These are phyloP conservation scores for Metschnikowia gelsemii DNA, from an alignment of 805 yeast genomes.

Conservation along the genomic window DNA sequence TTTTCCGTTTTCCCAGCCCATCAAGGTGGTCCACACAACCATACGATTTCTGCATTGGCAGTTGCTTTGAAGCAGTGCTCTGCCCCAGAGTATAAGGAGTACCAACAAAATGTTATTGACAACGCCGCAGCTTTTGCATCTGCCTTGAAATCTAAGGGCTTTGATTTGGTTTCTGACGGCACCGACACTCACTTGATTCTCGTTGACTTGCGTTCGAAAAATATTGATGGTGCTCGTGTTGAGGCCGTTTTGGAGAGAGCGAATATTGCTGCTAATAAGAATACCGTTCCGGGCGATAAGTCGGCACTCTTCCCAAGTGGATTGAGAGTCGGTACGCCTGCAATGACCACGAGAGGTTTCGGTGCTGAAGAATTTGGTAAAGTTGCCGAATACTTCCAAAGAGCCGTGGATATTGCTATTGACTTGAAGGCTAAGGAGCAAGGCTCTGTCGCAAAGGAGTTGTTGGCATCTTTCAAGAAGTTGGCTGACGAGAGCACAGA, in stretches of 20 bases:
- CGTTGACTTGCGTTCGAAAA: slow-evolving; percentile 73
- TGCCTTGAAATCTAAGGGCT: slow-evolving; percentile 63
- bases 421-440: slow-evolving; percentile 57
- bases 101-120: slow-evolving; percentile 78
- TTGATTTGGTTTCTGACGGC: slow-evolving; percentile 83
- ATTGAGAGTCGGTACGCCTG: slow-evolving; percentile 95
- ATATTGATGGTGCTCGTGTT: slow-evolving; percentile 93
- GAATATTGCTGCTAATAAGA: slow-evolving; percentile 94
- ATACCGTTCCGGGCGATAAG: slow-evolving; percentile 94
- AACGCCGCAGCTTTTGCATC: slow-evolving; percentile 79
- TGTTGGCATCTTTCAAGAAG: slow-evolving; percentile 67
- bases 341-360: slow-evolving; percentile 97
- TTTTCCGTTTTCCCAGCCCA: slow-evolving; percentile 99
- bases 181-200: slow-evolving; percentile 93
- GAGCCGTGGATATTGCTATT: slow-evolving; percentile 70
- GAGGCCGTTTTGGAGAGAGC: slow-evolving; percentile 86
- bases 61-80: slow-evolving; percentile 92
- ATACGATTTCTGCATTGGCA: slow-evolving; percentile 93
- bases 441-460: slow-evolving; percentile 57
- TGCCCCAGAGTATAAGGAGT: slow-evolving; percentile 82
- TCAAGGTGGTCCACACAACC: slow-evolving; percentile 99
- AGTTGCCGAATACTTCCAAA: slow-evolving; percentile 77
- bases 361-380: slow-evolving; percentile 71
- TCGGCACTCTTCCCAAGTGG: slow-evolving; percentile 97
- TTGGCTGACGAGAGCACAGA: slow-evolving; percentile 64